Conservation (phyloP, 116 monocot genomes). For the Phalaenopsis hybrid region DNA sequence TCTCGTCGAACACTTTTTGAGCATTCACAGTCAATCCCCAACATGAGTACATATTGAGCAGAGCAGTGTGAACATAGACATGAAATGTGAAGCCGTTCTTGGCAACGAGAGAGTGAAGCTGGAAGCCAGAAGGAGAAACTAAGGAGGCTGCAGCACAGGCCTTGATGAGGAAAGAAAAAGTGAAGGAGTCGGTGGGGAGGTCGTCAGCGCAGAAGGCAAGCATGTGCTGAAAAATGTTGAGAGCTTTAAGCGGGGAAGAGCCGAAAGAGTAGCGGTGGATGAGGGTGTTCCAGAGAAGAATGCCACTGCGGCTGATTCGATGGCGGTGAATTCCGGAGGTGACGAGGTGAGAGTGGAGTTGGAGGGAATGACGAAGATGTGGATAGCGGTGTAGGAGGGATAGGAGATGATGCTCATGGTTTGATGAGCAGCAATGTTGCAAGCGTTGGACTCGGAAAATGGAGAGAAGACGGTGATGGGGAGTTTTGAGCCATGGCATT, state of each 20-base stretch:
- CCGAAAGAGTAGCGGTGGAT: constrained; percentile 29
- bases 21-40: constrained; percentile 32
- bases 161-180: constrained; percentile 55
- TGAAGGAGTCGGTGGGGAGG: constrained; percentile 36
- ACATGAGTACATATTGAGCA: constrained; percentile 42
- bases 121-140: constrained; percentile 9
- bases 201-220: constrained; percentile 3
- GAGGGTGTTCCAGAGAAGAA: constrained; percentile 31
- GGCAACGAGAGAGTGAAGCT: constrained; percentile 36
- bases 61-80: constrained; percentile 53
- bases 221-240: constrained; percentile 27
- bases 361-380: constrained; percentile 15
- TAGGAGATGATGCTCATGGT: constrained; percentile 12
- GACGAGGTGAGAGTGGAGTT: constrained; percentile 41
- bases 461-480: background rate
- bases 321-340: constrained; percentile 18
- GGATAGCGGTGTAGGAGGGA: constrained; percentile 17
- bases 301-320: constrained; percentile 5
- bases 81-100: constrained; percentile 42
- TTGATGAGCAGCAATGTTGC: background rate
- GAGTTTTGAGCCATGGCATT: background rate
- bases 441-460: background rate
- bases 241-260: constrained; percentile 23
- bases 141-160: constrained; percentile 38
- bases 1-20: constrained; percentile 46